Conservation (phyloP, 2,329 filamentous ascomycete genomes). For the Ceratocystis albifundus region DNA sequence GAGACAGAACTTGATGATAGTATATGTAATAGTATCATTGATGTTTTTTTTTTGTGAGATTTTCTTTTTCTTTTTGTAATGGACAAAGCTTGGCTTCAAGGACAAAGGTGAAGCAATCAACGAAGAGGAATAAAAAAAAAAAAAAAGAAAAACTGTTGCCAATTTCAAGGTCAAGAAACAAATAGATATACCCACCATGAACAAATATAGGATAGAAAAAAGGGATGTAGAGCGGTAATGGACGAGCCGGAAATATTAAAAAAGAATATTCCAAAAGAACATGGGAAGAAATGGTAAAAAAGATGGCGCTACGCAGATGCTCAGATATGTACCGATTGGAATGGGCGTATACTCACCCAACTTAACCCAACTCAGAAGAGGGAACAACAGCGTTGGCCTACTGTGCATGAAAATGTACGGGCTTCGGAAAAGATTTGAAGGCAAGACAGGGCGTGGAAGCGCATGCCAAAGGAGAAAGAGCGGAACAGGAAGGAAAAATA, state of each 20-base stretch:
- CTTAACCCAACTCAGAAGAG: neutral
- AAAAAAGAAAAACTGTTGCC: neutral
- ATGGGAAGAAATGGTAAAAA: constrained; percentile 4
- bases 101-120: neutral
- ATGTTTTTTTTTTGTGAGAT: too few relatives aligned
- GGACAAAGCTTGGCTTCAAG: neutral
- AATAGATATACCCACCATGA: constrained; percentile 1
- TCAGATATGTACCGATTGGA: neutral
- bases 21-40: neutral
- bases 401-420: constrained; percentile 7
- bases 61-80: neutral
- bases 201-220: neutral
- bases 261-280: constrained; percentile 13
- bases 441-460: neutral
- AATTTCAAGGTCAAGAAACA: neutral
- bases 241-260: constrained; percentile 2
- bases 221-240: neutral
- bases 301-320: constrained; percentile 12
- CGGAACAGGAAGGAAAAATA: neutral
- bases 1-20: neutral
- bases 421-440: neutral
- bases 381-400: neutral
- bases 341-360: neutral
- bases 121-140: neutral
- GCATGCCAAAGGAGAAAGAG: neutral